These are phyloP conservation scores for Vicia sativa DNA, from an alignment of 306 rosid species.

Conservation along the genomic window DNA sequence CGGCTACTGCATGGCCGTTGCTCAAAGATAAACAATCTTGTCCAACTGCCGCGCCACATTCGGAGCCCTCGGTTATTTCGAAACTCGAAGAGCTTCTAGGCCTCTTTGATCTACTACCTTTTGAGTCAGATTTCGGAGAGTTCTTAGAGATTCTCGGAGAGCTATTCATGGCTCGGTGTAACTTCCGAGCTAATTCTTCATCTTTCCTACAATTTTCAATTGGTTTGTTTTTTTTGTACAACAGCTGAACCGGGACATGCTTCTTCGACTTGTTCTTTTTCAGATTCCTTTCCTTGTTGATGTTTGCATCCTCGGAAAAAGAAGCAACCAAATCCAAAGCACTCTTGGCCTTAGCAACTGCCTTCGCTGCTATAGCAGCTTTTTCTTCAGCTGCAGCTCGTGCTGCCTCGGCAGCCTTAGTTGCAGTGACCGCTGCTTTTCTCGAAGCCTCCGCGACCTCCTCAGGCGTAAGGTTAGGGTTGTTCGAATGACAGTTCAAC, in stretches of 20 bases:
- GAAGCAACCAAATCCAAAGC: conserved; percentile 90
- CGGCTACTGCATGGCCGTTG: conserved; percentile 55
- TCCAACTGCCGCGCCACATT: conserved; percentile 48
- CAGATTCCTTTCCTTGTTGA: conserved; percentile 58
- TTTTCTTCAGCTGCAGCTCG: conserved; percentile 83
- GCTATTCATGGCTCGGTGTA: conserved; percentile 91
- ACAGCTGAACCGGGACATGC: conserved; percentile 89
- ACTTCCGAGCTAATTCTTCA: conserved; percentile 85
- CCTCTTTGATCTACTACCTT: conserved; percentile 68
- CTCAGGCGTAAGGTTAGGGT: conserved; percentile 65
- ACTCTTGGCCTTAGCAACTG: conserved; percentile 83
- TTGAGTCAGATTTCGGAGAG: conserved; percentile 66
- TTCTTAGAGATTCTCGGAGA: conserved; percentile 82
- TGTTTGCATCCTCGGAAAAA: conserved; percentile 63
- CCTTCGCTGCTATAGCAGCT: conserved; percentile 82
- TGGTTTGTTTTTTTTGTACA: conserved; percentile 87
- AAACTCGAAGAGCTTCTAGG: conserved; percentile 61
- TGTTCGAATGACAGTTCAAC: conserved; percentile 63
- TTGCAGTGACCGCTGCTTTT: conserved; percentile 63
- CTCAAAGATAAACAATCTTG: conserved; percentile 52
- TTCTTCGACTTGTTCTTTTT: conserved; percentile 84
- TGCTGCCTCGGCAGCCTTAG: conserved; percentile 75
- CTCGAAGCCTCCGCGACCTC: conserved; percentile 75
- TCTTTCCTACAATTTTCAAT: conserved; percentile 75
- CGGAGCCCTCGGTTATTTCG: conserved; percentile 57